Evolutionary conservation across 108 stramenopile genomes (phyloP), one percentile per base, ranked within the genome.

Genomic region (Nitzschia palea): DNA sequence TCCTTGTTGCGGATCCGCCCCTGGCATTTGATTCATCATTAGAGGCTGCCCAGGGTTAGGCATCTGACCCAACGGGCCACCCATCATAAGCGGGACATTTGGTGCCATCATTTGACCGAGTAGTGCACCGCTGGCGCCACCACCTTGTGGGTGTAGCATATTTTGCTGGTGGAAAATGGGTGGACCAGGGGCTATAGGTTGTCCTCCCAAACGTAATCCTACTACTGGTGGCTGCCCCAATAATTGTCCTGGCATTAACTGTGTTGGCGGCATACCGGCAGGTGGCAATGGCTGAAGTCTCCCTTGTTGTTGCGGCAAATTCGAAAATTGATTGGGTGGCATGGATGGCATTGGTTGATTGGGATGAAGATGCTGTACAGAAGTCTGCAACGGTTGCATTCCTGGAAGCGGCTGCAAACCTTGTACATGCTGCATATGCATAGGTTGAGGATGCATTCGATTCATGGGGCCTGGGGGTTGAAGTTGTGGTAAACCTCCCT

Each of bases 291-390:
- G 50, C n/a, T n/a, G n/a, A n/a, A n/a, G n/a, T 42, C 37, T 22
- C 42, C 60, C 57, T 23, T 52, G 70, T 57, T 48, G 34, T 35
- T 64, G 71, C n/a, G n/a, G n/a, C n/a, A n/a, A n/a, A n/a, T n/a
- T n/a, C n/a, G n/a, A n/a, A 54, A 48, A 37, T 4, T 64, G 62
- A 0, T 37, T 50, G 23, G 51, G 65, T 43, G 33, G 50, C 51
- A 36, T 18, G 23, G 33, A 51, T 8, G n/a, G 34, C 23, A 40
- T 40, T 23, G 35, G 62, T n/a, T 63, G 62, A 0, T 47, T 60
- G 23, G 22, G 65, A n/a, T 61, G 59, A 23, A 44, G 25, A 35
- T 53, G 50, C 10, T 59, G 34, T 22, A 59, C 40, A 3, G 10
- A 9, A n/a, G 33, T 28, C 28, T 53, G 65, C 32, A 44, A 44